A percentile compares a stretch with the other conserved stretches of the same genome.
Conservation (phyloP, 768 basidiomycete species). For the Suillus fuscotomentosus region DNA sequence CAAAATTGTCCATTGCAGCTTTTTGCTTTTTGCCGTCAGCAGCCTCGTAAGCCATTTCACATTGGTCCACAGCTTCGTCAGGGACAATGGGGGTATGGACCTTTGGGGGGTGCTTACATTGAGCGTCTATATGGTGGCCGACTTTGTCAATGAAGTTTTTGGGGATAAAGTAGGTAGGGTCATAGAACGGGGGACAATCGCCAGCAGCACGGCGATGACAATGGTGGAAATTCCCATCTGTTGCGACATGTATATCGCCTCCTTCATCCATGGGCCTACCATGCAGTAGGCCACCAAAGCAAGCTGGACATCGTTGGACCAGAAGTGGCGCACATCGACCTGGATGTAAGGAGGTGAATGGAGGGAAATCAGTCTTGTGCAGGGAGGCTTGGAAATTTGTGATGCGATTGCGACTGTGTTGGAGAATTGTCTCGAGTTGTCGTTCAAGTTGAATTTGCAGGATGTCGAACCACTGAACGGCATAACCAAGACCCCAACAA, state of each 20-base stretch:
- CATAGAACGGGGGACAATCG: constrained; percentile 31
- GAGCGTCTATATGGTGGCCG: constrained; percentile 24
- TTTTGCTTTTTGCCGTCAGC: constrained; percentile 32
- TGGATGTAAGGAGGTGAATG: too few relatives aligned
- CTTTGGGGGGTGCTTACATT: constrained; percentile 16
- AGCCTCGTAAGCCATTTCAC: constrained; percentile 33
- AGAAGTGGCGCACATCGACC: not conserved
- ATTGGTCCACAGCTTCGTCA: constrained; percentile 34
- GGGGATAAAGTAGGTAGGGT: constrained; percentile 31
- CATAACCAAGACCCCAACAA: constrained; percentile 20
- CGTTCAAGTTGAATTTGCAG: constrained; percentile 18
- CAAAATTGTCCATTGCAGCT: constrained; percentile 22
- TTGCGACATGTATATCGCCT: constrained; percentile 35
- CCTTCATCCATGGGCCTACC: constrained; percentile 15
- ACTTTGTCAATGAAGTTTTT: constrained; percentile 33
- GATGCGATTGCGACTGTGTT: not conserved
- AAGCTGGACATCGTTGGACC: not conserved
- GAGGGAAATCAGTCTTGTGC: not conserved
- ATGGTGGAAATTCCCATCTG: constrained; percentile 24
- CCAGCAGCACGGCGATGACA: constrained; percentile 28
- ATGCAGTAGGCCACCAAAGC: not conserved
- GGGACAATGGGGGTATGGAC: constrained; percentile 18
- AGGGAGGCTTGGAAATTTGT: not conserved
- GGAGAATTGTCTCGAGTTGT: constrained; percentile 8
- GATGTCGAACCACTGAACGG: constrained; percentile 30